Conservation (phyloP, 306 rosid genomes). For the Crataegus laevigata region DNA sequence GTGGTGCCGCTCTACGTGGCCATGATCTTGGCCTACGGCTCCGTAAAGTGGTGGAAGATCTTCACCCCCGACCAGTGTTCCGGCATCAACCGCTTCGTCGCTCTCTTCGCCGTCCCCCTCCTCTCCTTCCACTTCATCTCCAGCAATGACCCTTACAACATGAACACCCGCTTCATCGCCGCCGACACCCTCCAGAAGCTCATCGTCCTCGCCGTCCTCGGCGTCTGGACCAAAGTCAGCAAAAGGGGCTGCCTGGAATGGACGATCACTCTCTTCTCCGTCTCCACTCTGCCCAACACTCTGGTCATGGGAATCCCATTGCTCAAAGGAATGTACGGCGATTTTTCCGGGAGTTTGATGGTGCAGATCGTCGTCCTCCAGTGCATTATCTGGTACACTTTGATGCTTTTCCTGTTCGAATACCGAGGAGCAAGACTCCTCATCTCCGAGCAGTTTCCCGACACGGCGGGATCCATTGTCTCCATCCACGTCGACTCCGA, state of each 20-base stretch:
- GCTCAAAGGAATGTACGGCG: slow-evolving; percentile 85
- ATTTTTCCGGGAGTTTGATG: slow-evolving; percentile 67
- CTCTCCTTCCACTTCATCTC: slow-evolving; percentile 90
- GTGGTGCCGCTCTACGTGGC: slow-evolving; percentile 93
- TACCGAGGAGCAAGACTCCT: slow-evolving; percentile 62
- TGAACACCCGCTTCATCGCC: slow-evolving; percentile 72
- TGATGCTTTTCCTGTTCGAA: slow-evolving; percentile 77
- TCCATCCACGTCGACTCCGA: slow-evolving; percentile 89
- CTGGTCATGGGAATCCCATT: slow-evolving; percentile 86
- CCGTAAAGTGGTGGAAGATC: slow-evolving; percentile 96
- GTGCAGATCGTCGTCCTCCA: slow-evolving; percentile 91
- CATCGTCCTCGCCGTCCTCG: slow-evolving; percentile 48
- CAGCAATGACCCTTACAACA: slow-evolving; percentile 65
- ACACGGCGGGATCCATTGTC: slow-evolving; percentile 73
- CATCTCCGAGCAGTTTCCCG: slow-evolving; percentile 83
- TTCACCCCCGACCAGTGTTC: slow-evolving; percentile 89
- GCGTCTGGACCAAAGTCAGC: slow-evolving; percentile 46
- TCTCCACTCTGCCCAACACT: slow-evolving; percentile 81
- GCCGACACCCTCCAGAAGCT: slow-evolving; percentile 84
- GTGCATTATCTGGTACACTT: slow-evolving; percentile 86
- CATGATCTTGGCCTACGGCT: slow-evolving; percentile 83
- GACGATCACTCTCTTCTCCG: slow-evolving; percentile 76
- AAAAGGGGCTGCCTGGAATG: slow-evolving; percentile 71
- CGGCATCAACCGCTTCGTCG: slow-evolving; percentile 85
- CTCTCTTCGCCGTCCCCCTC: slow-evolving; percentile 82